Evolutionary conservation across 1,139 yeast genomes (phyloP), one percentile per base, ranked within the genome.

Genomic region (Pichia sp.): DNA sequence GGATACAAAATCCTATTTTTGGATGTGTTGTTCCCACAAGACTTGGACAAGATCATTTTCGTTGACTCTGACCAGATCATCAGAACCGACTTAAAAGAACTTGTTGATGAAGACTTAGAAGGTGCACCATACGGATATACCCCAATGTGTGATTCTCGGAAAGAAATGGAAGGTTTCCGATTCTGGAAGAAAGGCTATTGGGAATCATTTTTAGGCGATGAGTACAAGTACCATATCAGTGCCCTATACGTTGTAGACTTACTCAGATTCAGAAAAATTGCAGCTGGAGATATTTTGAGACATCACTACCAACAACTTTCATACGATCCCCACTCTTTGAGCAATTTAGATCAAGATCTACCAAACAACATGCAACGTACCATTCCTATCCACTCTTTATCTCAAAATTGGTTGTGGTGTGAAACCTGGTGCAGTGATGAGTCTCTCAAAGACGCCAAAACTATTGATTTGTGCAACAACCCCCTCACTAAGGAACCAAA

Each of bases 121-220:
- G 95, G 88, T 6, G 87, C 90, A 0, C 87, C 95, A 0, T 87
- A 88, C 64, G 96, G 91, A 0, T 87, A 83, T 63, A 80, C 90
- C 0, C 96, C 96, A 18, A 87, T 88, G 96, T 82, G 96, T 60
- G 95, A 88, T 51, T 83, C 91, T 1, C 74, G 93, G 48, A 68
- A 71, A 30, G 96, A 87, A 59, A 87, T 85, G 84, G 91, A 85
- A 61, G 96, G 95, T 0, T 86, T 77, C 66, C 73, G 96, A 52
- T 93, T 93, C 70, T 93, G 99, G 99, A 85, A 89, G 62, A 80
- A 81, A 57, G 98, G 98, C 0, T 93, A 89, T 66, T 93, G 99
- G 99, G 71, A 80, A 52, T 74, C 75, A 4, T 78, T 79, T 28
- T 70, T 91, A 43, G 76, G 78, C 36, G 82, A 79, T 36, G 78